A percentile compares a stretch with the other conserved stretches of the same genome.
Conservation (phyloP, 1,284 basidiomycete genomes). For the Ganoderma sinense region DNA sequence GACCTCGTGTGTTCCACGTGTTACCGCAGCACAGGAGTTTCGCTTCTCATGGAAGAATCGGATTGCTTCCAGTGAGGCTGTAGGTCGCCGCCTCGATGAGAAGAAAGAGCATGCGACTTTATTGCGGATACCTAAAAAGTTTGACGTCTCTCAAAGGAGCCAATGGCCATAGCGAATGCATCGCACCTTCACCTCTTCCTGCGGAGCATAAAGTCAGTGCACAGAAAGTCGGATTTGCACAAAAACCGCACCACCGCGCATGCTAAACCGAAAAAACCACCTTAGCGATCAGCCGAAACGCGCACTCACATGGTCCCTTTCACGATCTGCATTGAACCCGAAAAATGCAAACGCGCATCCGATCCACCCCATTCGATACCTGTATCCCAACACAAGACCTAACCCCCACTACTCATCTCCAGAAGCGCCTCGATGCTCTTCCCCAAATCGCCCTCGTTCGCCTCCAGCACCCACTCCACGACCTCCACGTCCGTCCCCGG, state of each 20-base stretch:
- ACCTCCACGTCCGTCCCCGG: conserved; percentile 83
- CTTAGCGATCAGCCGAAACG: not conserved
- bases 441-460: conserved; percentile 88
- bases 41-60: not conserved
- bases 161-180: no score
- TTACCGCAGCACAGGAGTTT: not conserved
- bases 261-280: not conserved
- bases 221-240: not conserved
- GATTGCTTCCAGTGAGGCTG: not conserved
- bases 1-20: not conserved
- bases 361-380: not conserved
- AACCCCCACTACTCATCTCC: conserved; percentile 72
- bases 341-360: not conserved
- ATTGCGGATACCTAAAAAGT: no score
- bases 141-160: no score
- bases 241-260: not conserved
- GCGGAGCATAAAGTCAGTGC: not conserved
- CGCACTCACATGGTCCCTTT: not conserved
- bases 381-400: conserved; percentile 14
- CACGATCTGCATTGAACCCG: not conserved
- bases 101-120: no score
- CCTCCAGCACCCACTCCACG: conserved; percentile 86
- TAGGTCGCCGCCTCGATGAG: not conserved
- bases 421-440: conserved; percentile 87
- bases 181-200: not conserved